Percentiles rank a stretch among this genome's conserved stretches.
Evolutionary conservation across 2,329 filamentous ascomycete genomes (phyloP).

Genomic region (Metarhizium anisopliae): DNA sequence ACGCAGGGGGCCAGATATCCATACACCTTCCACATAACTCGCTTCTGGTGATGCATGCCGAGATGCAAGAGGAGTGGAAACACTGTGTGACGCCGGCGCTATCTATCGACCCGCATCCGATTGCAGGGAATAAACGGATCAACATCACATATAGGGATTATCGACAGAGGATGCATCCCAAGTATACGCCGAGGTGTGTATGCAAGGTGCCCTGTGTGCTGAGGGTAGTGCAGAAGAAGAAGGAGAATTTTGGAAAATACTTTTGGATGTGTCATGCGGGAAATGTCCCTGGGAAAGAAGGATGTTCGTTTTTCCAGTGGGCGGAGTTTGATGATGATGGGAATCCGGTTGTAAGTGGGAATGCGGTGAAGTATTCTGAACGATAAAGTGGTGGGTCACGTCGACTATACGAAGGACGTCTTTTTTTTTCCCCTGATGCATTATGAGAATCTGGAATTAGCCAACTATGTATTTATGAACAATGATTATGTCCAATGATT

Average conservation of each 20-base stretch:
- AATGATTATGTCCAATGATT: no score
- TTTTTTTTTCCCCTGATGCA: not conserved
- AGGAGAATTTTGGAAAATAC: constrained; percentile 68
- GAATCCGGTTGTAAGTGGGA: constrained; percentile 44
- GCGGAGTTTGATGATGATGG: constrained; percentile 82
- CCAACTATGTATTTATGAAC: not conserved
- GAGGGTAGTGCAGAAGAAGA: constrained; percentile 71
- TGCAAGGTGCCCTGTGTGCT: constrained; percentile 63
- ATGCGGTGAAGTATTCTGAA: constrained; percentile 3
- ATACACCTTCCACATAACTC: constrained; percentile 95
- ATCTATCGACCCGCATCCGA: constrained; percentile 74
- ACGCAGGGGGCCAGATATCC: constrained; percentile 75
- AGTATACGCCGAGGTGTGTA: constrained; percentile 65
- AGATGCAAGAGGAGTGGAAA: constrained; percentile 98
- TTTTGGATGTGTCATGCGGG: constrained; percentile 91
- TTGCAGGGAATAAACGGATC: constrained; percentile 72
- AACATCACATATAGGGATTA: constrained; percentile 94
- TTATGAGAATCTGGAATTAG: not conserved
- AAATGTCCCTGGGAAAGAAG: constrained; percentile 58
- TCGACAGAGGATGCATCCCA: constrained; percentile 66
- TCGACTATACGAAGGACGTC: not conserved
- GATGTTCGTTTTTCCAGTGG: constrained; percentile 77
- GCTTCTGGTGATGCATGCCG: constrained; percentile 88
- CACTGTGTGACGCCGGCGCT: constrained; percentile 70
- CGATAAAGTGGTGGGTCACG: not conserved